Conservation (phyloP, 805 yeast species). For the Myxozyma mucilagina region DNA sequence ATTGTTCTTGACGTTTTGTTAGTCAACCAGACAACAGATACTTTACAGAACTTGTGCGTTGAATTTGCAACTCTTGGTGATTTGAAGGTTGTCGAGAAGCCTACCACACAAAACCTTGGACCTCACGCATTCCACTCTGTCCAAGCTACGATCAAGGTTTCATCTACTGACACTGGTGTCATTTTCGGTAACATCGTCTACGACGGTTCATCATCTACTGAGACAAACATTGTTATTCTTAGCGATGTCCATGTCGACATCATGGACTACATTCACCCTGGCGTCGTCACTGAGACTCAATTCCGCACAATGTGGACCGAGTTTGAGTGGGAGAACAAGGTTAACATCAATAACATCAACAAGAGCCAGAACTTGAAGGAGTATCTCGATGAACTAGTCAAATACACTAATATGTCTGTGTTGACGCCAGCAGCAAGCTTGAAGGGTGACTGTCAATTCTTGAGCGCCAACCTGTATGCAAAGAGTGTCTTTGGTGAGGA, state of each 20-base stretch:
- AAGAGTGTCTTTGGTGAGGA: conserved; percentile 95
- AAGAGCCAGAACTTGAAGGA: conserved; percentile 65
- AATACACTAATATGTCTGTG: conserved; percentile 90
- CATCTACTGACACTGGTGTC: conserved; percentile 97
- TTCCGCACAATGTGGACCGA: conserved; percentile 99
- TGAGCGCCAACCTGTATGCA: conserved; percentile 92
- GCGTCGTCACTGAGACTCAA: conserved; percentile 80
- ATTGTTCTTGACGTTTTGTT: conserved; percentile 89
- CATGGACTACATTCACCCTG: conserved; percentile 96
- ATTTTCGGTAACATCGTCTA: conserved; percentile 95
- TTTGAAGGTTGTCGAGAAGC: conserved; percentile 88
- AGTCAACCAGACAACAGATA: conserved; percentile 88
- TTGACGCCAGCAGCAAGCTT: conserved; percentile 89
- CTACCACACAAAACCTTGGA: conserved; percentile 84
- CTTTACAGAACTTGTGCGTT: conserved; percentile 85
- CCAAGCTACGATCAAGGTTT: conserved; percentile 87
- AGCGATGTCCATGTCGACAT: conserved; percentile 95
- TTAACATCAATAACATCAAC: conserved; percentile 67
- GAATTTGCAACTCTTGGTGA: conserved; percentile 97
- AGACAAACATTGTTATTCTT: conserved; percentile 83
- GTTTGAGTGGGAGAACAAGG: conserved; percentile 99
- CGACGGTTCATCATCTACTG: conserved; percentile 92
- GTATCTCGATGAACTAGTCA: conserved; percentile 72
- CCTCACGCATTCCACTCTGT: conserved; percentile 96
- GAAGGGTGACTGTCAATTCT: conserved; percentile 67